phyloP scores from a whole-genome alignment of 192 early-diverging fungal genomes.

The Spizellomyces sp. region DNA sequence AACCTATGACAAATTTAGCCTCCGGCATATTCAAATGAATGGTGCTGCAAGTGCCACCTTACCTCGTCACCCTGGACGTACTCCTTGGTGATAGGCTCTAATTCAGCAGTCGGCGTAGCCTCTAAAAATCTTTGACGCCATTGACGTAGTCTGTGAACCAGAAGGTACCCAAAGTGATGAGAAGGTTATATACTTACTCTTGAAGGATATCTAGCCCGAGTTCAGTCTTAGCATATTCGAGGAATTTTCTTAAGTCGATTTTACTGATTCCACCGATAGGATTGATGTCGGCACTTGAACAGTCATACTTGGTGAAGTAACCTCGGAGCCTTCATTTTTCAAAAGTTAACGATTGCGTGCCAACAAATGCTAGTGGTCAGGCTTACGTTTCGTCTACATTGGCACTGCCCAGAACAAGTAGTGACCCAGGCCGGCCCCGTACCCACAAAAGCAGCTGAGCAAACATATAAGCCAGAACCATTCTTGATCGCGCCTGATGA shows the following conservation, averaged over 20 bases:
- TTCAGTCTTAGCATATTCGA: slow-evolving; percentile 59
- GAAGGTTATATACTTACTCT: slow-evolving; percentile 38
- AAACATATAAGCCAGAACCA: slow-evolving; percentile 94
- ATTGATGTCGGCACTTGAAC: slow-evolving; percentile 94
- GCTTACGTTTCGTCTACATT: slow-evolving; percentile 94
- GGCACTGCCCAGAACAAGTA: slow-evolving; percentile 94
- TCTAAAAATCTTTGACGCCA: slow-evolving; percentile 67
- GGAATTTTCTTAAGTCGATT: slow-evolving; percentile 81
- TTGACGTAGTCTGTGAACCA: neutral
- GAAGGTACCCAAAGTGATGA: too few species aligned
- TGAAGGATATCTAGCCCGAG: slow-evolving; percentile 71
- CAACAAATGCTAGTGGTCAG: neutral
- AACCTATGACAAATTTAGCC: slow-evolving; percentile 29
- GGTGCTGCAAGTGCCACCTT: neutral
- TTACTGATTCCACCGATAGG: slow-evolving; percentile 96
- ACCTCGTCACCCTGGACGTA: slow-evolving; percentile 92
- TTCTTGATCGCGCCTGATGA: slow-evolving; percentile 80
- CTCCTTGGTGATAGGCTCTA: slow-evolving; percentile 83
- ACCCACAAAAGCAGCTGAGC: slow-evolving; percentile 95
- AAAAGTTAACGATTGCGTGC: too few species aligned
- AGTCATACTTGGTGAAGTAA: slow-evolving; percentile 99
- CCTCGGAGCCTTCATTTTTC: slow-evolving; percentile 74
- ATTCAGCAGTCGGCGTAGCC: slow-evolving; percentile 88
- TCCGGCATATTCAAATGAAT: neutral
- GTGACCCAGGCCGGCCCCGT: slow-evolving; percentile 60